Evolutionary conservation across 2,329 filamentous ascomycete genomes (phyloP), one percentile per base, ranked within the genome.

Genomic region (Onygenales sp.): DNA sequence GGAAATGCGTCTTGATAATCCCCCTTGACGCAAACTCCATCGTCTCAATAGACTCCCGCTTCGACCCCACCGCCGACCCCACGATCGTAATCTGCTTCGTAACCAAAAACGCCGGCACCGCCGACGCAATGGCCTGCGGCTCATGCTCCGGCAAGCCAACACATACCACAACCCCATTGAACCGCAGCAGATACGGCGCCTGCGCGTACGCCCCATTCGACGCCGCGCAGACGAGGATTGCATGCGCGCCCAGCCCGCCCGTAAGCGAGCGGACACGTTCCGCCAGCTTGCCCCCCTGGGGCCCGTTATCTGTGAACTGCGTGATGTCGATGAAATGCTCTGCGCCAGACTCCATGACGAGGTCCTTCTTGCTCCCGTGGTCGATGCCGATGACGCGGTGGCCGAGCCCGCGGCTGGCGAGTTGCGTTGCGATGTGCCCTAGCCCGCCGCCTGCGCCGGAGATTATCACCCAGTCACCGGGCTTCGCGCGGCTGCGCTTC

Each of bases 241-340:
- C 79, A 55, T 81, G 76, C 0, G 80, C 83, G 32, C 83, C 83
- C 6, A 82, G 66, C 0, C 81, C 81, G 2, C 73, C 76, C 0
- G 82, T 81, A 1, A 81, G 65, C 37, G 72, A 73, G 59, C 78
- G 76, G 48, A 86, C 79, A 44, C 82, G 77, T 31, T 74, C 73
- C 4, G 72, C 72, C 6, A 82, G 71, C 10, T 74, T 73, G 39
- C 65, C 63, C 34, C 75, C 76, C 44, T 77, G 73, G 45, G 76
- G 73, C 14, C 14, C 33, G 52, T 76, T 70, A 39, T 60, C 58
- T 4, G 69, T 65, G 59, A 73, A 75, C 53, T 76, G 70, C 33
- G 81, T 79, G 54, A 86, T 72, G 56, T 84, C 81, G 54, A 87
- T 71, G 67, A 86, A 87, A 58, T 79, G 76, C 63, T 86, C 83